Evolutionary conservation across 2,329 filamentous ascomycete genomes (phyloP), one percentile per base, ranked within the genome.

Genomic region (Fusarium caatingaense): DNA sequence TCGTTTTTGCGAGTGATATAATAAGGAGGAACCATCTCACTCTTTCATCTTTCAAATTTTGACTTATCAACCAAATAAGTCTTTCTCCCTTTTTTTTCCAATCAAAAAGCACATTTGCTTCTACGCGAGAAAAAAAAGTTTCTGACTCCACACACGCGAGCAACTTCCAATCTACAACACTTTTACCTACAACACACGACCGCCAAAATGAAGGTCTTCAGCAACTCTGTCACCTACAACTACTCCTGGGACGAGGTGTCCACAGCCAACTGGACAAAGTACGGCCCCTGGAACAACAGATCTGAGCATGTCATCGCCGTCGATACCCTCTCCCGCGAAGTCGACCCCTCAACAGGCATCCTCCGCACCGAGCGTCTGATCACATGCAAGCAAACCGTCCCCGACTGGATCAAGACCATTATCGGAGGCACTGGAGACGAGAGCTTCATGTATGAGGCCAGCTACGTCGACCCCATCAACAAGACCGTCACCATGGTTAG

Each of bases 201-300:
- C 61, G 44, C 56, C 74, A 83, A 64, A 55, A 98, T 99, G 96
- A 97, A 97, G 87, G 93, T 98, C 83, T 98, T 98, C 78, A 93
- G 93, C 74, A 97, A 93, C 77, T 85, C 86, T 41, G 93, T 93
- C 82, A 94, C 93, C 66, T 99, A 97, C 83, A 88, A 97, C 84
- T 99, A 99, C 86, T 97, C 95, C 47, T 99, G 96, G 96, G 93
- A 97, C 78, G 95, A 98, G 81, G 96, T 99, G 37, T 97, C 94
- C 27, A 94, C 93, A 16, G 94, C 93, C 79, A 99, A 99, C 87
- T 99, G 96, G 96, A 92, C 91, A 75, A 99, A 99, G 82, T 99
- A 99, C 83, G 97, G 93, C 77, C 95, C 95, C 21, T 98, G 96
- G 95, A 99, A 99, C 85, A 92, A 98, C 81, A 96, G 97, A 83